Base-by-base conservation (phyloP, 2,329 filamentous ascomycete species). In the Calonectria leucothoes region DNA sequence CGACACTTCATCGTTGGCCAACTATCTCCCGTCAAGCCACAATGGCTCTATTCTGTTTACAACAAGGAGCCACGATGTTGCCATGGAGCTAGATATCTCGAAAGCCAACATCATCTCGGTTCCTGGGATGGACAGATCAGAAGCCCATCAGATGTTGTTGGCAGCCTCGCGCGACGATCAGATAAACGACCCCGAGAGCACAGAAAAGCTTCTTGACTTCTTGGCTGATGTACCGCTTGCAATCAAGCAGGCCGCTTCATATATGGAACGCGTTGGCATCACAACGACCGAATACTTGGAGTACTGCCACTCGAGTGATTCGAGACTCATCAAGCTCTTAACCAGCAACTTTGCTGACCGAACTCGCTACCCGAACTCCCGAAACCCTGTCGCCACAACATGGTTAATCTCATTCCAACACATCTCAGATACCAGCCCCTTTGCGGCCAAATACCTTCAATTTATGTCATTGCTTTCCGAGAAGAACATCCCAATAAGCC, bases 231-330 rank as follows among this genome's bases (percentile, higher is more conserved):
- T 86, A 4, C 84, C 84, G 0, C 78, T 86, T 1, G 84, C 84
- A 2, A 83, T 86, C 39, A 78, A 71, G 37, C 83, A 86, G 61
- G 84, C 84, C n/a, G 79, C 82, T 2, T 79, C 81, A 6, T 87
- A 81, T 66, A 83, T 87, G 68, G 81, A 80, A 59, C 74, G 75
- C 20, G 83, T 48, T 2, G 27, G 48, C 1, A 79, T 80, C 1
- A 70, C 81, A 3, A 75, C 75, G 1, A 17, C 72, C 0, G 52
- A 71, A 27, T 85, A 85, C 57, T 74, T 85, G 1, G n/a, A 72
- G 0, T 70, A 78, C 27, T 83, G 74, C 35, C 49, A 67, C 48
- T 73, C 74, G 0, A 81, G 77, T 15, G 67, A 83, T 15, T n/a
- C 71, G 6, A 70, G 61, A 4, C n/a, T 79, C 27, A 73, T 80